Evolutionary conservation across 768 basidiomycete genomes (phyloP).

Genomic region (Russula ochroleuca): DNA sequence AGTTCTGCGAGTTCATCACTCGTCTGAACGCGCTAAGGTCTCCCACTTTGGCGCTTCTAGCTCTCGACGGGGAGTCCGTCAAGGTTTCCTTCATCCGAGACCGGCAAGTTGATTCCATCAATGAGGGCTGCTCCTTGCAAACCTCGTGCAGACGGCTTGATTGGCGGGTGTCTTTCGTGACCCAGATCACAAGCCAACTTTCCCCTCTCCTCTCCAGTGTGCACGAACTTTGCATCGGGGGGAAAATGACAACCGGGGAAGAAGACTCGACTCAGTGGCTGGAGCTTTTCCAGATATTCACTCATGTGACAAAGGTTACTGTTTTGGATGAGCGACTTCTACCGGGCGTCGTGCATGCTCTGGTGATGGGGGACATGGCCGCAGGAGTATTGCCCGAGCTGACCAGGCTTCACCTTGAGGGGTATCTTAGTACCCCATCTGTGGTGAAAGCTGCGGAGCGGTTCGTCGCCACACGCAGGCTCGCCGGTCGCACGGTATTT

Average conservation of each 20-base stretch:
- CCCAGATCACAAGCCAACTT: constrained; percentile 8
- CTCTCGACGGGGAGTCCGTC: too few species aligned
- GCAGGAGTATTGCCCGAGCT: neutral
- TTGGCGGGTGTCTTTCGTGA: constrained; percentile 3
- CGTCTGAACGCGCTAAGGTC: neutral
- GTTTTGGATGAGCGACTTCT: neutral
- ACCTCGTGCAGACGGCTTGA: neutral
- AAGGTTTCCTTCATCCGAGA: too few species aligned
- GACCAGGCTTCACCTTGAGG: neutral
- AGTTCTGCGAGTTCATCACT: neutral
- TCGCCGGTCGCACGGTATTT: neutral
- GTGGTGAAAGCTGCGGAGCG: neutral
- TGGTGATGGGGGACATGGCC: neutral
- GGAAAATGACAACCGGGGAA: too few species aligned
- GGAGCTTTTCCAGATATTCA: neutral
- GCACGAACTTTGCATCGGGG: neutral
- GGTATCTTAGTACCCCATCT: neutral
- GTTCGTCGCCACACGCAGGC: neutral
- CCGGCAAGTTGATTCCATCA: too few species aligned
- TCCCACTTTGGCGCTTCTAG: neutral
- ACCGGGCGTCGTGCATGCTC: neutral
- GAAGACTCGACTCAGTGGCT: constrained; percentile 4
- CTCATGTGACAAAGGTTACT: neutral
- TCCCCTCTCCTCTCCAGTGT: neutral
- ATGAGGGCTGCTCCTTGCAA: neutral